Base-by-base conservation (phyloP, 352 stramenopile species). In the Phytophthora niederhauseri region DNA sequence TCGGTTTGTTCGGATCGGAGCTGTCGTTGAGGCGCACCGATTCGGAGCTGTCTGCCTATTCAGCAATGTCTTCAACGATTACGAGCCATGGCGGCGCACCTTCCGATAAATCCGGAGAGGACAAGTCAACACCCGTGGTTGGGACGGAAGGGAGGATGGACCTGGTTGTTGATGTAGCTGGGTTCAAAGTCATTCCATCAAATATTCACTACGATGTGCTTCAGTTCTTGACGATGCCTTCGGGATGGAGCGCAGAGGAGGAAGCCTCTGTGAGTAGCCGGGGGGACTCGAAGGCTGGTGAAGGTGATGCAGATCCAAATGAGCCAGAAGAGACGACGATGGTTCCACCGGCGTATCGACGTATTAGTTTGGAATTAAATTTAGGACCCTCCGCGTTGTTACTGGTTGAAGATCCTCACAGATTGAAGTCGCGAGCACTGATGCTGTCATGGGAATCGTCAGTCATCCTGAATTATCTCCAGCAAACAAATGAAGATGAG, bases 201-300 rank as follows among this genome's bases (percentile, higher is more conserved):
- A 95, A 93, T 62, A 93, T 95, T 31, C 82, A 92, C 57, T 91
- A 91, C 57, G 82, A 95, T 57, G 70, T 93, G 14, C 56, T 93
- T 55, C 74, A 80, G 15, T 95, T 95, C 66, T 68, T 95, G 30
- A 83, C 86, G n/a, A 64, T 62, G 19, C 59, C 70, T 15, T 51
- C 51, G 2, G 57, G 45, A 53, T 79, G 54, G 66, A 71, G 51
- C 55, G 52, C 34, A 60, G 64, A 68, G 59, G 75, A 77, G 57
- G 56, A 71, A 43, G 54, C 6, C 20, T 76, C 60, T 59, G 63
- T 57, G 15, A 73, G 63, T 66, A 73, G 61, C 71, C 62, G 26
- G 36, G 66, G 31, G 41, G 66, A 62, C 36, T 14, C 12, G 12
- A 57, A 59, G 19, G 28, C 38, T 14, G 56, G 19, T 6, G 65